Base-by-base conservation (phyloP, 2,329 filamentous ascomycete species). In the Ilyonectria destructans region DNA sequence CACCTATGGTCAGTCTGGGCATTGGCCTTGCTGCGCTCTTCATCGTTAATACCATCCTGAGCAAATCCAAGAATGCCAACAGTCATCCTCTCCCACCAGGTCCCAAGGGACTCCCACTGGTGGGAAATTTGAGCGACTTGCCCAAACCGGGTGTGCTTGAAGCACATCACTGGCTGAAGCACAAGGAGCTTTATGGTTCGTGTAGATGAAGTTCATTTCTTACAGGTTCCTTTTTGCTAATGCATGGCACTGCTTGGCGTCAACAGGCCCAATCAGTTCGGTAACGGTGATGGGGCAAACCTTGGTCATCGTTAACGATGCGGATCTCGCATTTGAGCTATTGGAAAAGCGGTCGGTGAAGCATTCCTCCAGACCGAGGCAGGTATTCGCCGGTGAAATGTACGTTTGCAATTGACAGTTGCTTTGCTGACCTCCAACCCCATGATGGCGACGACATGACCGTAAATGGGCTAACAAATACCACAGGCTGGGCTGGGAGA, bases 181-280 rank as follows among this genome's bases (percentile, higher is more conserved):
- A 71, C 15, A 74, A 71, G n/a, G 57, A 67, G 1, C 17, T 66
- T 0, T 72, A 74, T 33, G 71, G 71, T 67, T 8, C 6, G 58
- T 15, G 1, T 12, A 29, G 7, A 17, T 17, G 4, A 21, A n/a
- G 2, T 21, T 9, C 15, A 3, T 12, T 33, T n/a, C 26, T 17
- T n/a, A 43, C 5, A 37, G 12, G 17, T 4, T 57, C 7, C 7
- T 15, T 35, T 3, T 23, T 17, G 13, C 29, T 12, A 6, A 62
- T 21, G 6, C 15, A 40, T 21, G 4, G 1, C 12, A 0, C 1
- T 0, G 2, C 12, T 15, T 12, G n/a, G 10, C 31, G 4, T 15
- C 6, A 6, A 12, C 7, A 66, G 82, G 93, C 91, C 85, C 78
- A 2, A 71, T 78, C 1, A 77, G 75, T 48, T 78, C 81, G 12